Percentiles rank a stretch among this genome's conserved stretches.
phyloP scores from a whole-genome alignment of 2,329 filamentous ascomycete genomes.

The Aplosporella prunicola region DNA sequence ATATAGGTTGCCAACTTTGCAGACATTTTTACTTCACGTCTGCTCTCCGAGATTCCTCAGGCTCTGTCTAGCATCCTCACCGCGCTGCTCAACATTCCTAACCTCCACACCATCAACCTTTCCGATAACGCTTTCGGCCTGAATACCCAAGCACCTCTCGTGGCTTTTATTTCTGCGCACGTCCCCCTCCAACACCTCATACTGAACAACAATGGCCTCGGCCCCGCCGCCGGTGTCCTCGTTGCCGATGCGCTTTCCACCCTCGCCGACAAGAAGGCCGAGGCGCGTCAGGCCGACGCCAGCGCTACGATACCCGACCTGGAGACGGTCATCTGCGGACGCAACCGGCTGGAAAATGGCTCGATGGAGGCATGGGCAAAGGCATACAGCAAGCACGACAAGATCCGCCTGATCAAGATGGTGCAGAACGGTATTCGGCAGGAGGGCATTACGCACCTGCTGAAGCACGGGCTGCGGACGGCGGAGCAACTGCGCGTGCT shows the following conservation, averaged over 20 bases:
- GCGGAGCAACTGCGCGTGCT: slow-evolving; percentile 62
- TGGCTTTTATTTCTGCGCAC: slow-evolving; percentile 82
- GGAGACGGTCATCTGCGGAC: slow-evolving; percentile 94
- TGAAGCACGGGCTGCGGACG: slow-evolving; percentile 68
- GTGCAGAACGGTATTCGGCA: slow-evolving; percentile 95
- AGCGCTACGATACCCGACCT: slow-evolving; percentile 69
- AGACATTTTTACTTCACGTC: slow-evolving; percentile 93
- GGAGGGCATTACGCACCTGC: slow-evolving; percentile 75
- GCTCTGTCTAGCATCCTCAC: slow-evolving; percentile 79
- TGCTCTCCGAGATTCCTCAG: slow-evolving; percentile 86
- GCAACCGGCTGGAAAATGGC: slow-evolving; percentile 90
- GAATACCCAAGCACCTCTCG: slow-evolving; percentile 85
- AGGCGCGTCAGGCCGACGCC: slow-evolving; percentile 51
- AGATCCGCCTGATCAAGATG: slow-evolving; percentile 86
- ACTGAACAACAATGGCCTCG: slow-evolving; percentile 96
- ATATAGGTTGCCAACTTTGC: slow-evolving; percentile 71
- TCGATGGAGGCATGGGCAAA: slow-evolving; percentile 94
- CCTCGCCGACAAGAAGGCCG: slow-evolving; percentile 75
- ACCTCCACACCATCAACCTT: slow-evolving; percentile 84
- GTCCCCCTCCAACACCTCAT: slow-evolving; percentile 86
- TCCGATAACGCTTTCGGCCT: slow-evolving; percentile 98
- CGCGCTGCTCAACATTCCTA: slow-evolving; percentile 74
- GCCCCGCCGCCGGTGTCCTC: slow-evolving; percentile 78
- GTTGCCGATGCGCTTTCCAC: slow-evolving; percentile 79
- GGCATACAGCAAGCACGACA: slow-evolving; percentile 70